These are phyloP conservation scores for Boletus speciosus DNA, from an alignment of 768 basidiomycete genomes.

Conservation along the genomic window DNA sequence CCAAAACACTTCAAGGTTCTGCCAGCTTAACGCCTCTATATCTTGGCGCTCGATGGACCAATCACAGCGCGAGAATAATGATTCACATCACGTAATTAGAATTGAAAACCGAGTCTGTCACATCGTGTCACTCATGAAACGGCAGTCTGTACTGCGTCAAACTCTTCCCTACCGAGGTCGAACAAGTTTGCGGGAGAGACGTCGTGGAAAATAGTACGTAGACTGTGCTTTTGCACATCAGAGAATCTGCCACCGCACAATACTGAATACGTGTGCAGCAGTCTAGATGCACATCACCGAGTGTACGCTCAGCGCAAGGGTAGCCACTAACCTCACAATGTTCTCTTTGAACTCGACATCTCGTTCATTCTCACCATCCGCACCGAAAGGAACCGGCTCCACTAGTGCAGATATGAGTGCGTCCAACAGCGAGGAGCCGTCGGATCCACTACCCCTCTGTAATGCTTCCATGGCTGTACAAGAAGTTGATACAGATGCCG, in stretches of 20 bases:
- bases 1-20: slow-evolving; percentile 14
- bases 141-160: slow-evolving; percentile 18
- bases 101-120: slow-evolving; percentile 19
- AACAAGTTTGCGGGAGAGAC: slow-evolving; percentile 21
- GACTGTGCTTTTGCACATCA: slow-evolving; percentile 27
- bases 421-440: slow-evolving; percentile 38
- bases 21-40: background rate
- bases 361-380: slow-evolving; percentile 60
- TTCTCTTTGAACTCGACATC: slow-evolving; percentile 70
- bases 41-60: slow-evolving; percentile 14
- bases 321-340: slow-evolving; percentile 43
- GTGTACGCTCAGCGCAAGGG: background rate
- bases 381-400: slow-evolving; percentile 58
- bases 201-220: slow-evolving; percentile 27
- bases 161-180: slow-evolving; percentile 29
- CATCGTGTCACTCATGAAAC: slow-evolving; percentile 21
- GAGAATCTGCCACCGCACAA: slow-evolving; percentile 36
- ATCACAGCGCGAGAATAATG: slow-evolving; percentile 14
- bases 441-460: slow-evolving; percentile 29
- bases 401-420: slow-evolving; percentile 51
- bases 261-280: slow-evolving; percentile 51
- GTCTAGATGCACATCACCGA: slow-evolving; percentile 28
- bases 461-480: slow-evolving; percentile 48
- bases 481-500: slow-evolving; percentile 50
- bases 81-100: slow-evolving; percentile 24